Base-by-base conservation (phyloP, 306 rosid species). In the Potentilla sterilis region DNA sequence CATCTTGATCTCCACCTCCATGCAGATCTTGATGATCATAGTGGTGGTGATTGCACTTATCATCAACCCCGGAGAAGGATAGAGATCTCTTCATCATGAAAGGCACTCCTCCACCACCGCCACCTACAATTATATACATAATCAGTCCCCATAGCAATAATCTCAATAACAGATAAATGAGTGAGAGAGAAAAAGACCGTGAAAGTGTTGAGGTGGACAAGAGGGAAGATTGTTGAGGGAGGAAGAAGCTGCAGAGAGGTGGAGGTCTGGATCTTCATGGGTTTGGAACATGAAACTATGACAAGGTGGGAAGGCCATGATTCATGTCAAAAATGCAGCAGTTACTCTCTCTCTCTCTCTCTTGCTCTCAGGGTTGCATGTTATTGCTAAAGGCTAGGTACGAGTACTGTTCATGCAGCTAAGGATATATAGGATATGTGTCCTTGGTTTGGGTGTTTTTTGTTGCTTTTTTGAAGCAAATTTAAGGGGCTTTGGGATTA, bases 1-100 rank as follows among this genome's bases (percentile, higher is more conserved):
- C 96, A 42, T 94, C 98, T 2, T 89, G 96, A 7, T 80, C 92
- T 55, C 51, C 76, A 59, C 70, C 71, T 51, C 73, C 70, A 34
- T 74, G 75, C 79, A 70, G 77, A 34, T 57, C 21, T 35, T 70
- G 62, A 22, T 67, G 61, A 7, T 46, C 21, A 32, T 64, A 28
- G n/a, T 75, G 69, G 16, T 43, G 55, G 21, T 37, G 28, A 12
- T 78, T 86, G 22, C 85, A 86, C 62, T 84, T 81, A 4, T 83
- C 85, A 15, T 89, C 93, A 9, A 85, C 75, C 11, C 92, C 97
- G 1, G 98, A 93, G 76, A 94, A 94, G 40, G 98, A 94, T 87
- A 88, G 83, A 35, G 98, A 94, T 74, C 98, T 59, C 86, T 88
- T 94, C 95, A 91, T 86, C 97, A 86, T 77, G 75, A 86, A 80